Percentiles rank a stretch among this genome's conserved stretches.
Evolutionary conservation across 2,329 filamentous ascomycete species (phyloP).

Genomic region (Parascedosporium putredinis): DNA sequence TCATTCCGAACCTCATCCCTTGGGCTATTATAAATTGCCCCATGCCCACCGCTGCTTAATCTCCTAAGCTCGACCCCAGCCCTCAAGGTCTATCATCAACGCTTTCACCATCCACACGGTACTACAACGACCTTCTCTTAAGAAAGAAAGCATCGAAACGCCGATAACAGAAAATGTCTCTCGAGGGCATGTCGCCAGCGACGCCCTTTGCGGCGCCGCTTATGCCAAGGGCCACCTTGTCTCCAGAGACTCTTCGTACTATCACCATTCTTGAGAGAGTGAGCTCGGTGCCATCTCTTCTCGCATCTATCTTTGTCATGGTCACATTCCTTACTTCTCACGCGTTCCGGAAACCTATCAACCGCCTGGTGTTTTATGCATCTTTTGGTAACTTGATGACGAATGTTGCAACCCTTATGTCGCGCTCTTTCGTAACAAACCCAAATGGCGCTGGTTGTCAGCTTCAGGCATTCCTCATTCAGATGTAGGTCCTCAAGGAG

Average conservation of each 20-base stretch:
- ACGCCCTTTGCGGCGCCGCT: not conserved
- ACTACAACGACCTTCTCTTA: too few relatives aligned
- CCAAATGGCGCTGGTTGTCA: conserved; percentile 48
- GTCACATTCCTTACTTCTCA: conserved; percentile 57
- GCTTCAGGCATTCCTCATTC: conserved; percentile 69
- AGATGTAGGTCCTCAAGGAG: conserved; percentile 50
- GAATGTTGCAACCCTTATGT: conserved; percentile 68
- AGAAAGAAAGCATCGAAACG: not conserved
- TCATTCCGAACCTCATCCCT: too few relatives aligned
- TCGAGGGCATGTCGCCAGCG: not conserved
- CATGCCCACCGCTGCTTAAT: not conserved
- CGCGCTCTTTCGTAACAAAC: conserved; percentile 44
- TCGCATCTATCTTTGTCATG: conserved; percentile 63
- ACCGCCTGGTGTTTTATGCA: conserved; percentile 74
- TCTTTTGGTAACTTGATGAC: conserved; percentile 71
- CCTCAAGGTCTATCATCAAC: too few relatives aligned
- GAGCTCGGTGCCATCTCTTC: conserved; percentile 59
- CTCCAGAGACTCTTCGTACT: conserved; percentile 26
- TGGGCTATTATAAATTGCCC: too few relatives aligned
- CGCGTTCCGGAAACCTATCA: conserved; percentile 77
- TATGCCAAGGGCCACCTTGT: not conserved
- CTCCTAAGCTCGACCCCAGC: not conserved
- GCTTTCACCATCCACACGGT: too few relatives aligned
- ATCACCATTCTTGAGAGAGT: conserved; percentile 56
- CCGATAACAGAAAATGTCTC: too few relatives aligned